Evolutionary conservation across 2,329 filamentous ascomycete genomes (phyloP).

Genomic region (Blumeria graminis): DNA sequence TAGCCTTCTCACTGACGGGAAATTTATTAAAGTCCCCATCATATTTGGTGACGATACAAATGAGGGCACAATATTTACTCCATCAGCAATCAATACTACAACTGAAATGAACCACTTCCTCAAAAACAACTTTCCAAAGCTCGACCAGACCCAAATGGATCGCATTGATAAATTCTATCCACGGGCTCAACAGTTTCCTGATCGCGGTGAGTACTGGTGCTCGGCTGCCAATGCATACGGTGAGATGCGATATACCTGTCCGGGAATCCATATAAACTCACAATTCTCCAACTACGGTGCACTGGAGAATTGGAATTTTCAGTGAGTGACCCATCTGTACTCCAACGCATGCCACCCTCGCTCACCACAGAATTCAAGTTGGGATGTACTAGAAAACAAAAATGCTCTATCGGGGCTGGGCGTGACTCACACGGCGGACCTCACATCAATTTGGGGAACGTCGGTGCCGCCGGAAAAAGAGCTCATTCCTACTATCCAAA

Average conservation of each 20-base stretch:
- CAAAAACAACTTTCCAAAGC: conserved; percentile 29
- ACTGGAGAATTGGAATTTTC: conserved; percentile 37
- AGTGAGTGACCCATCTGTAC: conserved; percentile 8
- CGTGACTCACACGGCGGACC: conserved; percentile 42
- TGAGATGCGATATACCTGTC: conserved; percentile 41
- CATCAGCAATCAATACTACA: conserved; percentile 22
- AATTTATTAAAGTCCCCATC: conserved; percentile 28
- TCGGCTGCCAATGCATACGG: conserved; percentile 34
- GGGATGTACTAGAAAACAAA: conserved; percentile 33
- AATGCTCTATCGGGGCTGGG: conserved; percentile 30
- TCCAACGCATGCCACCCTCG: too few relatives aligned
- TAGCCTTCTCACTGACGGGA: conserved; percentile 21
- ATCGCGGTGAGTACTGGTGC: conserved; percentile 29
- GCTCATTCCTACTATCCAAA: conserved; percentile 37
- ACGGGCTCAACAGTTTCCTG: conserved; percentile 20
- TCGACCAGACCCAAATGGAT: conserved; percentile 25
- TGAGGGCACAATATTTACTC: conserved; percentile 39
- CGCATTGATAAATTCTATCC: conserved; percentile 32
- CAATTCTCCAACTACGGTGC: conserved; percentile 14
- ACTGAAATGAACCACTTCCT: conserved; percentile 29
- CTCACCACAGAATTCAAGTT: conserved; percentile 2
- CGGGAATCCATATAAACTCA: conserved; percentile 26
- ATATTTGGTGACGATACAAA: conserved; percentile 35
- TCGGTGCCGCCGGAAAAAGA: conserved; percentile 30
- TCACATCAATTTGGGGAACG: conserved; percentile 43